Percentiles rank a stretch among this genome's conserved stretches.
Evolutionary conservation across 106 monocot genomes (phyloP).

Genomic region (Dendrobium catenatum): DNA sequence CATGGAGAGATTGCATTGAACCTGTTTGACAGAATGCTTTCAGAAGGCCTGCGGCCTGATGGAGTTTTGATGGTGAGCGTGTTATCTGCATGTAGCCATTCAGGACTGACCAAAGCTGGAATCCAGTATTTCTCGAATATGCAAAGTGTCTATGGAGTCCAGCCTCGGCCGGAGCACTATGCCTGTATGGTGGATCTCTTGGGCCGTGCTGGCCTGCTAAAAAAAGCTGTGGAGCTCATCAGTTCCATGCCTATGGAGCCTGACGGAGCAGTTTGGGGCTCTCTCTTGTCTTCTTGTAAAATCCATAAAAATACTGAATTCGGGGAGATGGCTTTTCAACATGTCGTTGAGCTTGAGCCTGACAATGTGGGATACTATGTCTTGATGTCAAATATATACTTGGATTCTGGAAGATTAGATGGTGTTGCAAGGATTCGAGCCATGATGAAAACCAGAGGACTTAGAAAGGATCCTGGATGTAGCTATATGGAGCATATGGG

Average conservation of each 20-base stretch:
- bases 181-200: slow-evolving; percentile 79
- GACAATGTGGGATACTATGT: slow-evolving; percentile 76
- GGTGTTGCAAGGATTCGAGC: slow-evolving; percentile 42
- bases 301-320: slow-evolving; percentile 54
- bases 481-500: slow-evolving; percentile 59
- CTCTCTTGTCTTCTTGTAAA: slow-evolving; percentile 71
- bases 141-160: slow-evolving; percentile 26
- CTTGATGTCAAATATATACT: slow-evolving; percentile 60
- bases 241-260: slow-evolving; percentile 43
- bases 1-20: slow-evolving; percentile 32
- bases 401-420: slow-evolving; percentile 38
- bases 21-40: slow-evolving; percentile 50
- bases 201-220: slow-evolving; percentile 55
- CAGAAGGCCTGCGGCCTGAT: slow-evolving; percentile 40
- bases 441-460: slow-evolving; percentile 51
- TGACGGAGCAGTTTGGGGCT: slow-evolving; percentile 79
- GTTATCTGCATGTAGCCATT: slow-evolving; percentile 70
- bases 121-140: slow-evolving; percentile 41
- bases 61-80: slow-evolving; percentile 57
- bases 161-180: slow-evolving; percentile 45
- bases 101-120: slow-evolving; percentile 48
- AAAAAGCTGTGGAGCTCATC: slow-evolving; percentile 48
- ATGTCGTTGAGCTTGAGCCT: slow-evolving; percentile 47
- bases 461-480: slow-evolving; percentile 69
- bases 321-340: slow-evolving; percentile 50